These are phyloP conservation scores for Saturnispora halmiae DNA, from an alignment of 805 yeast species.

Conservation along the genomic window DNA sequence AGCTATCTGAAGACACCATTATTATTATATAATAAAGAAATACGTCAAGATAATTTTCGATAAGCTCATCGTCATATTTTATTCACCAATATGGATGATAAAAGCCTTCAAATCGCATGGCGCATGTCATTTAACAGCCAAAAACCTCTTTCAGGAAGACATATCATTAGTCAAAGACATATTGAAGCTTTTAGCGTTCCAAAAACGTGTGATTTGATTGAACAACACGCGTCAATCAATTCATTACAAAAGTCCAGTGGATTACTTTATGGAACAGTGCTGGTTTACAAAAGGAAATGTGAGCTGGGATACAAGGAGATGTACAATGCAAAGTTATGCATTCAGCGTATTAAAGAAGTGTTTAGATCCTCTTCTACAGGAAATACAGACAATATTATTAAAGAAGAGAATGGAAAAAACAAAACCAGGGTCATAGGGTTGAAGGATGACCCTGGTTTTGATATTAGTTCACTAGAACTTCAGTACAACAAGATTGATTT, in stretches of 20 bases:
- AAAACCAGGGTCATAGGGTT: conserved; percentile 8
- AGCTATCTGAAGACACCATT: conserved; percentile 1
- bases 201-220: conserved; percentile 29
- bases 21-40: no score
- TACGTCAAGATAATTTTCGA: not conserved
- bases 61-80: conserved; percentile 4
- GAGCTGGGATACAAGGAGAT: conserved; percentile 11
- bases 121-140: not conserved
- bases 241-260: conserved; percentile 33
- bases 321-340: conserved; percentile 28
- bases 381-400: not conserved
- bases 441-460: conserved; percentile 32
- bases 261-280: conserved; percentile 39
- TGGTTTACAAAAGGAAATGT: conserved; percentile 39
- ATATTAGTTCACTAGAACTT: not conserved
- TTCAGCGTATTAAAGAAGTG: conserved; percentile 16
- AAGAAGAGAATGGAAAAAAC: not conserved
- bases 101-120: conserved; percentile 4
- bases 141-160: no score
- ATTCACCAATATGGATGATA: not conserved
- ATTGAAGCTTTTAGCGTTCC: conserved; percentile 35
- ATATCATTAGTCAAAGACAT: not conserved
- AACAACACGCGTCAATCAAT: conserved; percentile 14
- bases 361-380: not conserved
- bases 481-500: not conserved